Evolutionary conservation across 495 filamentous ascomycete genomes (phyloP).

Genomic region (Penicillium steckii): DNA sequence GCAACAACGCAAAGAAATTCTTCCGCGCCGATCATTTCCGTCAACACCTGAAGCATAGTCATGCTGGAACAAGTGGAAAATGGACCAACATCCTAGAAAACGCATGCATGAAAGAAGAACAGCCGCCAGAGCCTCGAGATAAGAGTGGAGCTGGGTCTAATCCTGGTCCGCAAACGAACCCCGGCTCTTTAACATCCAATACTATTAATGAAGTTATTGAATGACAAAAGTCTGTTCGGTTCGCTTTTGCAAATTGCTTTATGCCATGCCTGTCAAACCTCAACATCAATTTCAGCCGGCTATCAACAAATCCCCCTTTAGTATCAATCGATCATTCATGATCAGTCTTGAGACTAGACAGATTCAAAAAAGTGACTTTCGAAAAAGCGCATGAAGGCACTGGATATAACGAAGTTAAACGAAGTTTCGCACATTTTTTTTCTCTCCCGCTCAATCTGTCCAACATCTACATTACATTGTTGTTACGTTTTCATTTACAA

Average conservation of each 20-base stretch:
- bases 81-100: conserved; percentile 99
- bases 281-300: too few relatives aligned
- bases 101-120: conserved; percentile 94
- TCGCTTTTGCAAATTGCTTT: too few relatives aligned
- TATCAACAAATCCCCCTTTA: too few relatives aligned
- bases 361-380: conserved; percentile 5
- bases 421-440: conserved; percentile 1
- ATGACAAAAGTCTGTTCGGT: background rate
- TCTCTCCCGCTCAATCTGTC: background rate
- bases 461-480: background rate
- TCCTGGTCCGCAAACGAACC: conserved; percentile 9
- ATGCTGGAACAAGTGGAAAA: conserved; percentile 93
- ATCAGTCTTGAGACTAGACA: too few relatives aligned
- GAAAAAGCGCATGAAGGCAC: background rate
- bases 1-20: conserved; percentile 98
- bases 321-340: too few relatives aligned
- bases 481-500: background rate
- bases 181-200: conserved; percentile 32
- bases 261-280: too few relatives aligned
- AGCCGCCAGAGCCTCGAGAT: conserved; percentile 43
- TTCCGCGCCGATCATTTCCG: conserved; percentile 97
- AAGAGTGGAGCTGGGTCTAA: background rate
- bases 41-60: conserved; percentile 97
- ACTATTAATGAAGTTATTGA: conserved; percentile 38
- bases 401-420: conserved; percentile 11